These are phyloP conservation scores for Lasiodiplodia gonubiensis DNA, from an alignment of 2,329 filamentous ascomycete species.

Conservation along the genomic window DNA sequence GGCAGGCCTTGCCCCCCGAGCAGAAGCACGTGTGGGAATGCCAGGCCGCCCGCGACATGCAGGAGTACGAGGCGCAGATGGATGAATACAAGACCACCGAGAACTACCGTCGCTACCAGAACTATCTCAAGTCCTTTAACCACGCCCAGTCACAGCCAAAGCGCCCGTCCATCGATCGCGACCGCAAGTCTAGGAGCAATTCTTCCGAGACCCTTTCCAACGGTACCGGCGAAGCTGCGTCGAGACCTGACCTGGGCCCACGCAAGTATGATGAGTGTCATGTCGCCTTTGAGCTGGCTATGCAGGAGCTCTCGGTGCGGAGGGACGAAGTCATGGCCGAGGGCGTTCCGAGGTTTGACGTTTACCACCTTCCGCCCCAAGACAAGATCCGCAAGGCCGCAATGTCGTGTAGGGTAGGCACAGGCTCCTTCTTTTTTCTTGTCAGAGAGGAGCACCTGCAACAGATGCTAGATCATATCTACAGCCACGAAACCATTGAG, in stretches of 20 bases:
- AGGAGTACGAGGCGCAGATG: constrained; percentile 47
- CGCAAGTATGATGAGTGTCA: constrained; percentile 41
- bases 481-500: constrained; percentile 39
- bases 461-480: constrained; percentile 44
- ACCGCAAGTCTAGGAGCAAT: constrained; percentile 1
- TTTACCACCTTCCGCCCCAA: constrained; percentile 39
- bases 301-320: constrained; percentile 42
- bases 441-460: constrained; percentile 42
- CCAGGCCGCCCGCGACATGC: constrained; percentile 45
- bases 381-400: constrained; percentile 39
- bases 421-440: constrained; percentile 45
- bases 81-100: constrained; percentile 49
- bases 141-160: constrained; percentile 31
- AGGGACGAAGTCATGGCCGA: constrained; percentile 40
- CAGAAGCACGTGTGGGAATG: constrained; percentile 47
- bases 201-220: constrained; percentile 13
- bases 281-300: constrained; percentile 43
- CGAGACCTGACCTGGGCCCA: constrained; percentile 35
- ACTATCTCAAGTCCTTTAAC: constrained; percentile 45
- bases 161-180: neutral
- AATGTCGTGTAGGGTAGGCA: constrained; percentile 43
- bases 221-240: constrained; percentile 13
- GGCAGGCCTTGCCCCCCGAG: constrained; percentile 44
- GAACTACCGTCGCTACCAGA: constrained; percentile 44
- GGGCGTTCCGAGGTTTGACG: constrained; percentile 37